These are phyloP conservation scores for Gossypium gossypioides DNA, from an alignment of 441 rosid species.

Conservation along the genomic window DNA sequence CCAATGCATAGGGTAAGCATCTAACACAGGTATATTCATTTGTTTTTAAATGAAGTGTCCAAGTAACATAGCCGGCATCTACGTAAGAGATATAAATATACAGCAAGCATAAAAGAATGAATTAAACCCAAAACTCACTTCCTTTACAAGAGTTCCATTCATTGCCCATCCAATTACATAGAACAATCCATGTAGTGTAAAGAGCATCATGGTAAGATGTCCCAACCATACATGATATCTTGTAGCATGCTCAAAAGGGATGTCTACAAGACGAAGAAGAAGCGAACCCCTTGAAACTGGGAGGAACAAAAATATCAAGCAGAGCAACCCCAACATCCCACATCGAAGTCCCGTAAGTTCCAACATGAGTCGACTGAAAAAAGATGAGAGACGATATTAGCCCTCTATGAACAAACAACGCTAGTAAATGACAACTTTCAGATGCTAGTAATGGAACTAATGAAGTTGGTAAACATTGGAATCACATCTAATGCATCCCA, in stretches of 20 bases:
- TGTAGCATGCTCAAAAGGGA: slow-evolving; percentile 65
- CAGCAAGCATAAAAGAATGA: background rate
- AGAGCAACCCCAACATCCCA: slow-evolving; percentile 64
- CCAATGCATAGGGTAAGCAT: background rate
- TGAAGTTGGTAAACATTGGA: too few relatives aligned
- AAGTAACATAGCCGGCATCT: background rate
- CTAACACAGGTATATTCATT: background rate
- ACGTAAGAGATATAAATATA: background rate
- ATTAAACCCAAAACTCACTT: slow-evolving; percentile 35
- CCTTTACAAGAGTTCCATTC: slow-evolving; percentile 35
- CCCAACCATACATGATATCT: slow-evolving; percentile 72
- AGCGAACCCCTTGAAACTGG: slow-evolving; percentile 60
- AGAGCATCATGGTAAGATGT: slow-evolving; percentile 53
- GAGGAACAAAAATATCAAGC: slow-evolving; percentile 53
- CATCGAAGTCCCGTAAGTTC: slow-evolving; percentile 63
- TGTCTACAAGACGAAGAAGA: slow-evolving; percentile 50
- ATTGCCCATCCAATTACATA: slow-evolving; percentile 41
- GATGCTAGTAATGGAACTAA: too few relatives aligned
- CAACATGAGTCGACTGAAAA: slow-evolving; percentile 44
- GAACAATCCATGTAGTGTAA: slow-evolving; percentile 51
- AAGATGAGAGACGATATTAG: slow-evolving; percentile 4
- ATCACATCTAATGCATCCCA: too few relatives aligned
- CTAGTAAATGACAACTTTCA: too few relatives aligned
- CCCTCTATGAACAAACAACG: background rate
- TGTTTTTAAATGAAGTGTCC: too few relatives aligned